A percentile compares a stretch with the other conserved stretches of the same genome.
Evolutionary conservation across 2,329 filamentous ascomycete species (phyloP).

Genomic region (Thelonectria olida): DNA sequence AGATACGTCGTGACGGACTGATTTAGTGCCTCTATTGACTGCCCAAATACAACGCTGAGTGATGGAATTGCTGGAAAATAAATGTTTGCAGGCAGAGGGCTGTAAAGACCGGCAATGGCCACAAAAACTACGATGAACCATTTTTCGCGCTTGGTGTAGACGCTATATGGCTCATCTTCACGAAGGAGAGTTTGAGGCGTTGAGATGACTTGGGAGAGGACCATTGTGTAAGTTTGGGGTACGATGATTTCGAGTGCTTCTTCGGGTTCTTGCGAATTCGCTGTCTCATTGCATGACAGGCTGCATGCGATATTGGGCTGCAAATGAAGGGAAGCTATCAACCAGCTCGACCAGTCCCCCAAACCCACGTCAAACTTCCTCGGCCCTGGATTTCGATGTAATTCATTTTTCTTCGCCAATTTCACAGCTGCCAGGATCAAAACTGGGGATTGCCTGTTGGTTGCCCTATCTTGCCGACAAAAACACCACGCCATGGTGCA

Average conservation of each 20-base stretch:
- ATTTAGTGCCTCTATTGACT: constrained; percentile 43
- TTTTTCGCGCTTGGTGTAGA: constrained; percentile 23
- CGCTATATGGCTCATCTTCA: constrained; percentile 14
- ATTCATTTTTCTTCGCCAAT: too few relatives aligned
- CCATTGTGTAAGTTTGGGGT: not conserved
- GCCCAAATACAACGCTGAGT: constrained; percentile 39
- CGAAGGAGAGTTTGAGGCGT: not conserved
- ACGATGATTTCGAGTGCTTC: not conserved
- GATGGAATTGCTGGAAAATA: constrained; percentile 46
- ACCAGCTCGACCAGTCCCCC: too few relatives aligned
- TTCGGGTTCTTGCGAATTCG: too few relatives aligned
- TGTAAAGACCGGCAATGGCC: constrained; percentile 26
- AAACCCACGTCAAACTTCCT: too few relatives aligned
- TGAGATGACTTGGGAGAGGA: not conserved
- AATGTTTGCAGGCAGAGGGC: constrained; percentile 47
- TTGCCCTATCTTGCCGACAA: constrained; percentile 3
- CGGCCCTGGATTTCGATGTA: too few relatives aligned
- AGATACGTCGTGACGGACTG: constrained; percentile 46
- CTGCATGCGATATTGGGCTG: too few relatives aligned
- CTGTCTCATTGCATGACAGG: too few relatives aligned
- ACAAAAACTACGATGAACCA: constrained; percentile 26
- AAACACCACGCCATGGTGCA: not conserved
- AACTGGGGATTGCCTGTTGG: not conserved
- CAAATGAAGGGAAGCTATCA: too few relatives aligned
- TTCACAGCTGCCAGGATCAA: too few relatives aligned